Percentiles rank a stretch among this genome's conserved stretches.
phyloP scores from a whole-genome alignment of 768 basidiomycete species.

The Auricularia heimuer region DNA sequence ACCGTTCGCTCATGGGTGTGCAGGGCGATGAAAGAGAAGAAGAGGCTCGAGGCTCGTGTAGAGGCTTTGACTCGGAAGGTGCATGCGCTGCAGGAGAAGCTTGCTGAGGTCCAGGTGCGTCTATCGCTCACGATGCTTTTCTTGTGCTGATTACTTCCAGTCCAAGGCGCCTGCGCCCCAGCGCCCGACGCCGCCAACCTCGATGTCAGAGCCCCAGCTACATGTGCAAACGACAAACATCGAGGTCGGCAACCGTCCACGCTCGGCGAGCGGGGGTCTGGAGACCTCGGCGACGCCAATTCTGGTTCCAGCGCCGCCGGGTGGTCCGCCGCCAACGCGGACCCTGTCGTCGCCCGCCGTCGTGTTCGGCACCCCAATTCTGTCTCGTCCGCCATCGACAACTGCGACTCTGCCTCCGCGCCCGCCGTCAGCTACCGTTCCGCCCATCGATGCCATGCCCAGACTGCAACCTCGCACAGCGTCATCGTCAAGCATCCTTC shows the following conservation, averaged over 20 bases:
- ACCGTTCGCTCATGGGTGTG: background rate
- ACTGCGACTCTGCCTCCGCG: background rate
- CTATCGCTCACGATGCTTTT: no score
- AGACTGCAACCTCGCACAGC: background rate
- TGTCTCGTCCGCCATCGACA: background rate
- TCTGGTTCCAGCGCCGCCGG: background rate
- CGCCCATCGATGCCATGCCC: background rate
- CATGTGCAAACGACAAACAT: background rate
- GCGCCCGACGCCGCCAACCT: background rate
- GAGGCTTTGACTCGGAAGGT: background rate
- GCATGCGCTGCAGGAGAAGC: background rate
- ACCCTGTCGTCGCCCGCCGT: background rate
- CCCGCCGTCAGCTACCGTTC: background rate
- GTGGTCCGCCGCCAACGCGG: background rate
- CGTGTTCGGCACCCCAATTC: background rate
- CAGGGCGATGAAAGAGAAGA: background rate
- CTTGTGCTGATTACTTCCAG: no score
- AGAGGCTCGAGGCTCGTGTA: background rate
- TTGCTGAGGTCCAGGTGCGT: background rate
- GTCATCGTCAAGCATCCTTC: background rate
- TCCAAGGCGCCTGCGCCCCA: background rate
- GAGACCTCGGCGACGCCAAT: background rate
- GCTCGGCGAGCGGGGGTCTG: background rate
- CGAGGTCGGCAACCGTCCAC: background rate
- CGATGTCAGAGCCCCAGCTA: background rate